Percentiles rank a stretch among this genome's conserved stretches.
These are phyloP conservation scores for Phytophthora syringae DNA, from an alignment of 352 stramenopile genomes.

Conservation along the genomic window DNA sequence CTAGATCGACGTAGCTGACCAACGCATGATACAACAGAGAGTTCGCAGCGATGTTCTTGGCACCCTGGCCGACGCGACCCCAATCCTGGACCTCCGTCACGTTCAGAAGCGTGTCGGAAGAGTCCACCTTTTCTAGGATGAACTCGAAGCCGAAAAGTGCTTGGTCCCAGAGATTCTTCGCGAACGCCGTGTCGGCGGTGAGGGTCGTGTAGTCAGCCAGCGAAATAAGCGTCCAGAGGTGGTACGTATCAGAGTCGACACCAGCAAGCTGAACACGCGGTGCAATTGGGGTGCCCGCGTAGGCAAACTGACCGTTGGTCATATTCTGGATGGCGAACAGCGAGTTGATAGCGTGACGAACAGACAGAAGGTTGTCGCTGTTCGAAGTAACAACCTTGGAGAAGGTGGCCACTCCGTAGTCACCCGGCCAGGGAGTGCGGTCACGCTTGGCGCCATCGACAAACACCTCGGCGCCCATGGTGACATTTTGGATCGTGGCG, in stretches of 20 bases:
- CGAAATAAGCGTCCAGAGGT: slow-evolving; percentile 49
- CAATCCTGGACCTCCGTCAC: slow-evolving; percentile 38
- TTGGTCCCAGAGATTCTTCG: slow-evolving; percentile 33
- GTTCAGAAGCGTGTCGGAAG: slow-evolving; percentile 29
- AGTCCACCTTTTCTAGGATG: slow-evolving; percentile 38
- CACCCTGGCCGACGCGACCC: slow-evolving; percentile 41
- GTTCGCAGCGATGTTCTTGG: slow-evolving; percentile 49
- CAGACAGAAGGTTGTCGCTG: slow-evolving; percentile 38
- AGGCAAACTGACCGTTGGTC: slow-evolving; percentile 38
- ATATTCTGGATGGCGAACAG: slow-evolving; percentile 40
- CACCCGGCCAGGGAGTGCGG: slow-evolving; percentile 44
- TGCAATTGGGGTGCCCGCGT: slow-evolving; percentile 39
- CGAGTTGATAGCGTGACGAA: slow-evolving; percentile 36
- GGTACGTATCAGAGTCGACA: slow-evolving; percentile 48
- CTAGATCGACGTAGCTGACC: slow-evolving; percentile 22
- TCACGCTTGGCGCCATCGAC: slow-evolving; percentile 49
- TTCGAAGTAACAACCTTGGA: slow-evolving; percentile 41
- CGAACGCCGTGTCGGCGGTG: slow-evolving; percentile 26
- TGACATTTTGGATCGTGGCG: slow-evolving; percentile 36
- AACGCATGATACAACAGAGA: slow-evolving; percentile 42
- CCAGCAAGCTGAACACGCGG: slow-evolving; percentile 22
- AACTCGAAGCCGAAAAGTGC: slow-evolving; percentile 38
- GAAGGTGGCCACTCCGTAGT: slow-evolving; percentile 36
- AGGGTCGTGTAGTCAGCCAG: slow-evolving; percentile 40
- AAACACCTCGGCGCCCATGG: slow-evolving; percentile 35